A percentile compares a stretch with the other conserved stretches of the same genome.
Evolutionary conservation across 768 basidiomycete genomes (phyloP).

Genomic region (Boletus reticulatus): DNA sequence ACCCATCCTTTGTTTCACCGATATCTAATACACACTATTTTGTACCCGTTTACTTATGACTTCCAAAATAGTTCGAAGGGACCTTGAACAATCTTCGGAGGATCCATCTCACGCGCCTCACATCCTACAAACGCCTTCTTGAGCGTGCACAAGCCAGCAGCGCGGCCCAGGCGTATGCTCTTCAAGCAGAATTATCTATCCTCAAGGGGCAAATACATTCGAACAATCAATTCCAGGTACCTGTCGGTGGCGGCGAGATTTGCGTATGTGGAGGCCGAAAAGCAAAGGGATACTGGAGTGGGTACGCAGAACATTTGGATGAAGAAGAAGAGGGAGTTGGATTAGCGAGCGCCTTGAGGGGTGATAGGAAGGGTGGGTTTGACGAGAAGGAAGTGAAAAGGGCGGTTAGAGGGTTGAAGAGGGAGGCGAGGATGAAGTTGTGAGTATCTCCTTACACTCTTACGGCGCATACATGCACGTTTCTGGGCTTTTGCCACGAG

Average conservation of each 20-base stretch:
- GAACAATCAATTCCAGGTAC: constrained; percentile 8
- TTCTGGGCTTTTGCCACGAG: not conserved
- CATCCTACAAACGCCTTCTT: constrained; percentile 74
- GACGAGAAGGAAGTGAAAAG: constrained; percentile 69
- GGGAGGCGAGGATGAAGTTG: constrained; percentile 74
- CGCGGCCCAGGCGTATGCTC: constrained; percentile 79
- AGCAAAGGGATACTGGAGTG: constrained; percentile 70
- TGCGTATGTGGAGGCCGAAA: constrained; percentile 61
- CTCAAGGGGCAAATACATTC: constrained; percentile 47
- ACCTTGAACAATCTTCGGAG: constrained; percentile 40
- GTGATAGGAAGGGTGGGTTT: constrained; percentile 52
- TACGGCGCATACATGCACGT: not conserved
- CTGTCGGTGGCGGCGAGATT: constrained; percentile 27
- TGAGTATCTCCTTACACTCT: constrained; percentile 38
- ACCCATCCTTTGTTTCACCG: not conserved
- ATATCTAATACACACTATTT: not conserved
- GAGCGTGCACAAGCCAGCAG: constrained; percentile 78
- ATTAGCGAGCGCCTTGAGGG: constrained; percentile 48
- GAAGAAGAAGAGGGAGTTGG: constrained; percentile 44
- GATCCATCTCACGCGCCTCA: constrained; percentile 54
- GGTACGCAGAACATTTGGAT: constrained; percentile 48
- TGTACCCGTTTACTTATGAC: constrained; percentile 4
- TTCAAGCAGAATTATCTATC: constrained; percentile 77
- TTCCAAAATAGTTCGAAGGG: constrained; percentile 39
- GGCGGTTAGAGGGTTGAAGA: constrained; percentile 56